These are phyloP conservation scores for Trypanosoma scelopori DNA, from an alignment of 208 protist genomes.

Conservation along the genomic window DNA sequence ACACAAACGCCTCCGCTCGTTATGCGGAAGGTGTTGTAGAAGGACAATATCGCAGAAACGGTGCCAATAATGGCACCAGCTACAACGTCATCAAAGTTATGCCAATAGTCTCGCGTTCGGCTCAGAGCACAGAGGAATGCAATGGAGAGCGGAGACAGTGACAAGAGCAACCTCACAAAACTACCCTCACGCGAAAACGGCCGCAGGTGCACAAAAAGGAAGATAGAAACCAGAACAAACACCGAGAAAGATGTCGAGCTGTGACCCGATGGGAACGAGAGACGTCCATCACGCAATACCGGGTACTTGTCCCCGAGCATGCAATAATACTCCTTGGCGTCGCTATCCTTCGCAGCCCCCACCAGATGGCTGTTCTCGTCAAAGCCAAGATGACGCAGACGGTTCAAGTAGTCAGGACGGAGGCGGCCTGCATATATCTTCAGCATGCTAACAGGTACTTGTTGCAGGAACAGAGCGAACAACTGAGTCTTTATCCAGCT, in stretches of 20 bases:
- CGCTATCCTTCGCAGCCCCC: too few relatives aligned
- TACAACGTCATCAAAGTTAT: conserved; percentile 87
- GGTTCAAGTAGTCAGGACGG: conserved; percentile 86
- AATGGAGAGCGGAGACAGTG: conserved; percentile 56
- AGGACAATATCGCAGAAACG: conserved; percentile 38
- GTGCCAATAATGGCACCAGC: conserved; percentile 74
- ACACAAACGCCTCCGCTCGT: conserved; percentile 7
- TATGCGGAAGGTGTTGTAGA: conserved; percentile 22
- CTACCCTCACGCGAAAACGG: conserved; percentile 65
- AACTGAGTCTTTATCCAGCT: conserved; percentile 61
- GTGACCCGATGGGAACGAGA: conserved; percentile 93
- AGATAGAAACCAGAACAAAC: conserved; percentile 63
- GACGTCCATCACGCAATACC: conserved; percentile 61
- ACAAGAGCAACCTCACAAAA: conserved; percentile 59
- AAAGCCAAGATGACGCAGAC: conserved; percentile 50
- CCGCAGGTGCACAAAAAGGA: conserved; percentile 63
- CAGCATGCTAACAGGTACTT: conserved; percentile 39
- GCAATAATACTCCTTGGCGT: conserved; percentile 49
- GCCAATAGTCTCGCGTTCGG: conserved; percentile 84
- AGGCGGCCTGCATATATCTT: conserved; percentile 90
- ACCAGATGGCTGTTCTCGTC: conserved; percentile 32
- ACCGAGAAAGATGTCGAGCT: conserved; percentile 82
- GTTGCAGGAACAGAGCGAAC: conserved; percentile 40
- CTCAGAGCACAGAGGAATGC: conserved; percentile 68
- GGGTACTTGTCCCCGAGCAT: conserved; percentile 36